Base-by-base conservation (phyloP, 371 early-diverging fungal species). In the Phascolomyces articulosus region DNA sequence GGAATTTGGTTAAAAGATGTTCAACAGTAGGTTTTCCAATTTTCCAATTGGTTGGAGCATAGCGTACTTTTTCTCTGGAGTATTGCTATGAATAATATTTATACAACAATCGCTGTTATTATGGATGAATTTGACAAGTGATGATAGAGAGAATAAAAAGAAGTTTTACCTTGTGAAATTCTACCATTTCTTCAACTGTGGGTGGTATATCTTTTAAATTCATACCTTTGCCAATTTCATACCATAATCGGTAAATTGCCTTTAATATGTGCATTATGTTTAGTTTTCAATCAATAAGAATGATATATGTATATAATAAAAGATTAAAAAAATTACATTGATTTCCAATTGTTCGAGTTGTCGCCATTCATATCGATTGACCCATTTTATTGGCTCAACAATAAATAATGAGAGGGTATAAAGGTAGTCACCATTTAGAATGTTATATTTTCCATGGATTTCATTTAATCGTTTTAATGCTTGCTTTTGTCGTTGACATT, bases 121-220 rank as follows among this genome's bases (percentile, higher is more conserved):
- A 44, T 44, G 4, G 4, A n/a, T 44, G 4, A 13, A 18, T 4
- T 44, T 8, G 15, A 6, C 6, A n/a, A n/a, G n/a, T n/a, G n/a
- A n/a, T n/a, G n/a, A n/a, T n/a, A n/a, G n/a, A n/a, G n/a, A n/a
- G n/a, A n/a, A n/a, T n/a, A n/a, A n/a, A n/a, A n/a, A 44, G 44
- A 34, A 34, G 34, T 34, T 18, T 10, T 24, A 63, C 63, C 63
- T 63, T 44, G 27, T 73, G 60, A 55, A 82, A 78, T n/a, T 60
- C 59, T 6, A 29, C 34, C 47, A 86, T 64, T 20, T 74, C 79
- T 26, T 80, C 72, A 3, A 70, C n/a, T 8, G 83, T 75, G 8
- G 65, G 65, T 6, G 85, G 87, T 38, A 87, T 85, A 66, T 80
- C 75, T 60, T 82, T 72, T 28, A 87, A 80, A 2, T 73, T 70